Base-by-base conservation (phyloP, 345 rosid genomes). In the Camelina neglecta region DNA sequence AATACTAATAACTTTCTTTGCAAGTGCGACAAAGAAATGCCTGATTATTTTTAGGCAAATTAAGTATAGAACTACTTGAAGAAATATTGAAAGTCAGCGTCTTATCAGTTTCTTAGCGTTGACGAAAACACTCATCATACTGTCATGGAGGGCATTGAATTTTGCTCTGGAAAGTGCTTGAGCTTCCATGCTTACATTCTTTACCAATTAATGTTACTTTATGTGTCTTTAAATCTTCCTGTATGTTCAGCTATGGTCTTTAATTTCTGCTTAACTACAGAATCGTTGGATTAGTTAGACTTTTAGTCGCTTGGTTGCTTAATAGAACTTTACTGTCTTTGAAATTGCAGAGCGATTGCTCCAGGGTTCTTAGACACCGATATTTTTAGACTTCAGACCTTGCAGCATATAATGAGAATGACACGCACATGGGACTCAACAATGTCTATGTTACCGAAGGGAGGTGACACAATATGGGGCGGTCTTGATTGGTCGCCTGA, bases 391-490 rank as follows among this genome's bases (percentile, higher is more conserved):
- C 79, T 89, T 76, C 99, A 95, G 79, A 95, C 98, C 23, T 70
- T 92, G 82, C 89, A 92, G 78, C 94, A 81, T 64, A 76, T 84
- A 48, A 89, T 95, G 98, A 87, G 79, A 81, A 89, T 89, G 97
- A 85, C 88, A 56, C 92, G 96, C 13, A 81, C 93, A 11, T 95
- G 97, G 98, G 98, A 95, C 87, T 89, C 98, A 53, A 93, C 94
- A 38, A 90, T 90, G 97, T 93, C 98, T 35, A 92, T 95, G 97
- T 68, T 95, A 80, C 96, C 98, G 4, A 89, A 80, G 82, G 99
- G 99, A 33, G 99, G 99, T 71, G 90, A 88, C 67, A 90, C 90
- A 20, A 87, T 95, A 59, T 95, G 99, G 99, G 99, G 99, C 66
- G 91, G 82, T 83, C 85, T 90, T 71, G 94, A 92, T 64, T 87